These are phyloP conservation scores for Colletotrichum cuscutae DNA, from an alignment of 2,329 filamentous ascomycete genomes.

Conservation along the genomic window DNA sequence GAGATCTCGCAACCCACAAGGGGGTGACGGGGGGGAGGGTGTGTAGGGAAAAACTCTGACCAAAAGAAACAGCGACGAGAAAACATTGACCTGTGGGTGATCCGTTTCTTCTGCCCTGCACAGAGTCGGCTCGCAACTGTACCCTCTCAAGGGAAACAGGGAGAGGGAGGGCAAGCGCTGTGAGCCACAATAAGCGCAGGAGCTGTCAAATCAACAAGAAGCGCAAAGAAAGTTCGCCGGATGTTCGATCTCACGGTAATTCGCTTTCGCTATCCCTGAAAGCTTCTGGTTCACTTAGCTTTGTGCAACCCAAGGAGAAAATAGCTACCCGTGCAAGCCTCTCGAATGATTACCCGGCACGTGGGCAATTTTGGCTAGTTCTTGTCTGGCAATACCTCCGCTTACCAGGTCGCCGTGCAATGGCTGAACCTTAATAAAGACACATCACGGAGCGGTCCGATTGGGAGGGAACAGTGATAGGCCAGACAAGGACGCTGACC, in stretches of 20 bases:
- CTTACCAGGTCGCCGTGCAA: background rate
- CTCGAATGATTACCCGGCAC: background rate
- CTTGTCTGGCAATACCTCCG: background rate
- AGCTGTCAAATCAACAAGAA: background rate
- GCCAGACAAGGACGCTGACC: background rate
- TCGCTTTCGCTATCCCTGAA: slow-evolving; percentile 2
- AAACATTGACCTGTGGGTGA: slow-evolving; percentile 3
- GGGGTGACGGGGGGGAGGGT: too few species aligned
- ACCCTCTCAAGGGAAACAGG: background rate
- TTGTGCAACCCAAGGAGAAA: slow-evolving; percentile 1
- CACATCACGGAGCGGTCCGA: slow-evolving; percentile 19
- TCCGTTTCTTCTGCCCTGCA: background rate
- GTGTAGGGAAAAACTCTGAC: slow-evolving; percentile 3
- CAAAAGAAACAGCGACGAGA: background rate
- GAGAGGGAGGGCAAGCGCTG: background rate
- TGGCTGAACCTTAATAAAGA: slow-evolving; percentile 10
- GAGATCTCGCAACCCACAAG: background rate
- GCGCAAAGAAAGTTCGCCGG: background rate
- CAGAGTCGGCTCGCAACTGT: background rate
- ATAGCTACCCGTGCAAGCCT: background rate
- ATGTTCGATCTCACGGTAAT: background rate
- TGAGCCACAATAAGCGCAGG: background rate
- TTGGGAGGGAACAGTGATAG: background rate
- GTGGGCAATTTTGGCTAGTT: background rate
- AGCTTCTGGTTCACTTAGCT: background rate